Base-by-base conservation (phyloP, 2,329 filamentous ascomycete genomes). In the Fusarium gaditjirri region DNA sequence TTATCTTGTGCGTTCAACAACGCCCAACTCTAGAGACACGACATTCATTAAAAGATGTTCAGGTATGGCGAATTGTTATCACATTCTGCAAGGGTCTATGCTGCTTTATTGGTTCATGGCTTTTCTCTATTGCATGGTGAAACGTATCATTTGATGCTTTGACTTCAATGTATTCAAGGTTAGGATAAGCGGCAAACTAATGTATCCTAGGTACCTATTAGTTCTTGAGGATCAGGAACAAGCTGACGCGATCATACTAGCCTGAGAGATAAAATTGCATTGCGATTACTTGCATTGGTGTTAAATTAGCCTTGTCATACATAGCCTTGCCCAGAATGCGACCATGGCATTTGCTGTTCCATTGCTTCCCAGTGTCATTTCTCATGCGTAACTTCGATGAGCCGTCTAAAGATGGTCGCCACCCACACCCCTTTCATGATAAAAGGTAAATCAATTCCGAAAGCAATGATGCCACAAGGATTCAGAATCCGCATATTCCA, bases 391-490 rank as follows among this genome's bases (percentile, higher is more conserved):
- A 57, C 59, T 50, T 54, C 55, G 36, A 62, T 41, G 63, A 68
- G 41, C 46, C 46, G 47, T 72, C 70, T 72, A 73, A 73, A 72
- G 70, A 73, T 50, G 52, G 53, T 53, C 27, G 53, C 70, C 66
- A 61, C 54, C 70, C 33, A 57, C 52, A n/a, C 68, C 42, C 23
- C 33, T 44, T 43, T 39, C 68, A 52, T 71, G 55, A 46, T 50
- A 58, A 58, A 58, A 44, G 29, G 29, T 36, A 64, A 72, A 60
- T 41, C 56, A 63, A 61, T 67, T 39, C 59, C 46, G 46, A 50
- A 49, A 47, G 65, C 36, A 67, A 44, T 41, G 21, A 62, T 70
- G 46, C 52, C 59, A 47, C n/a, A 50, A 47, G 55, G 63, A 55
- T 63, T 55, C 66, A 60, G 68, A 61, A 54, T 68, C 62, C 59